Evolutionary conservation across 2,329 filamentous ascomycete genomes (phyloP), one percentile per base, ranked within the genome.

Genomic region (Microsporum canis): DNA sequence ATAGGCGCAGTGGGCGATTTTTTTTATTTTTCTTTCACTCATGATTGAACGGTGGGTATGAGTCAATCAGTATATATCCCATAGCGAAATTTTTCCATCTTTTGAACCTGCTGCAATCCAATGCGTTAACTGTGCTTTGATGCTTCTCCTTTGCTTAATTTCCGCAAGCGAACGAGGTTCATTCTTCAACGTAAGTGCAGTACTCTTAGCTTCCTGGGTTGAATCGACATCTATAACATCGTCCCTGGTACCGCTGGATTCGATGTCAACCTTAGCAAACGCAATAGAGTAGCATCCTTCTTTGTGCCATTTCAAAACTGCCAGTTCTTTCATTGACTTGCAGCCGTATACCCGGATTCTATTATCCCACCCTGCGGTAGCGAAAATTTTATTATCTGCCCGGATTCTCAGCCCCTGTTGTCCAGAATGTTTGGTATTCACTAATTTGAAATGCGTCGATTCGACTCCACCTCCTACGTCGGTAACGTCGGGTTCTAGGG

Each of bases 41-140:
- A 27, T 33, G 27, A 31, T 6, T 57, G 36, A 57, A 23, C 57
- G 60, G 60, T 63, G 49, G 61, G 68, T 71, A 65, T 34, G 59
- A 27, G 59, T n/a, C 23, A n/a, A 53, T 77, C 68, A 91, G 72
- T 94, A 99, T 62, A 97, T 85, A 76, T 96, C 89, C 94, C 94
- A 99, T 66, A 99, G 77, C 70, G 90, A 95, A 64, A 97, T 84
- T 72, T 95, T 96, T 17, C 92, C 94, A 76, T 97, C 94, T 72
- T 97, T 99, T 60, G 89, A 88, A 1, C 94, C 94, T 0, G 85
- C 89, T 17, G 88, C 94, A 58, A 97, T 73, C 91, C 92, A 97
- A 73, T 97, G 92, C 29, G 87, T 87, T 58, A 78, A 78, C 68
- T 82, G 85, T 8, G 87, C 86, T 67, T 84, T 85, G 39, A 77